These are phyloP conservation scores for Fusarium metavorans DNA, from an alignment of 2,329 filamentous ascomycete species.

Conservation along the genomic window DNA sequence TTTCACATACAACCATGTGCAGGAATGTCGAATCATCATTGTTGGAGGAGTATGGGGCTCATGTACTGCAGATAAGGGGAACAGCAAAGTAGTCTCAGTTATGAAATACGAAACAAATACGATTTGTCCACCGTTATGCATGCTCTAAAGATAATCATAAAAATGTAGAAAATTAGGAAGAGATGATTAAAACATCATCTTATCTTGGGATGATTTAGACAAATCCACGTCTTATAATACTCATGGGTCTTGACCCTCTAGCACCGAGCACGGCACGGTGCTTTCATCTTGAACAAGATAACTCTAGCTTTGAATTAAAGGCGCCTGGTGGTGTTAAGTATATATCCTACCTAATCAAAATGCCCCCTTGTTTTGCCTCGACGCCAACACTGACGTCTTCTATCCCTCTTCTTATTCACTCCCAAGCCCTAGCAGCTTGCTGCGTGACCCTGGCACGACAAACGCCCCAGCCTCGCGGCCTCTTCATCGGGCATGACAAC, in stretches of 20 bases:
- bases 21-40: background rate
- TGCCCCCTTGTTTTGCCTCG: slow-evolving; percentile 31
- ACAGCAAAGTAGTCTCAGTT: slow-evolving; percentile 16
- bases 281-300: slow-evolving; percentile 8
- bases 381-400: slow-evolving; percentile 30
- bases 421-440: background rate
- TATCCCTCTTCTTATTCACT: slow-evolving; percentile 24
- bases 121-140: background rate
- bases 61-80: background rate
- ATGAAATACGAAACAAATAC: slow-evolving; percentile 14
- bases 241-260: background rate
- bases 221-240: too few species aligned
- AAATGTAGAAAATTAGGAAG: too few species aligned
- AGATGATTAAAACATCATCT: too few species aligned
- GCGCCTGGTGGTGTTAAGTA: slow-evolving; percentile 32
- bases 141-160: too few species aligned
- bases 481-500: slow-evolving; percentile 4
- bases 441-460: slow-evolving; percentile 14
- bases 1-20: background rate
- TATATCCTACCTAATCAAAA: slow-evolving; percentile 41
- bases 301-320: slow-evolving; percentile 37
- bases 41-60: background rate
- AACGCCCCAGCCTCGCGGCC: background rate
- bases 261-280: background rate
- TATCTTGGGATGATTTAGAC: too few species aligned